phyloP scores from a whole-genome alignment of 140 eudicot species.

The Bidens hawaiensis region DNA sequence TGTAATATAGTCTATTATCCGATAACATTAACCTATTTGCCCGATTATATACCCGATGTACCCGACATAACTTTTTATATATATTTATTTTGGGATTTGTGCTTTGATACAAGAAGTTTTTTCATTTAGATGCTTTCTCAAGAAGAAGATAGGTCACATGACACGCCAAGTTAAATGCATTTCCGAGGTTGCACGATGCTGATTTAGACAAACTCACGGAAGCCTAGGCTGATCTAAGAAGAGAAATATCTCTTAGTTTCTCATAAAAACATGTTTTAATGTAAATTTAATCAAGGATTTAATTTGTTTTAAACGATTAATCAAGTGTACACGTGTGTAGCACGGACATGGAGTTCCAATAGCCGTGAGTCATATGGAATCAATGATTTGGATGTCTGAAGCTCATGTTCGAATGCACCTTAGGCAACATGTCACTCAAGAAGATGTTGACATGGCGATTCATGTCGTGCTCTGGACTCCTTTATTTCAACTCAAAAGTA shows the following conservation, averaged over 20 bases:
- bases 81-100: no score
- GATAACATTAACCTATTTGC: no score
- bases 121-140: constrained; percentile 72
- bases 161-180: constrained; percentile 85
- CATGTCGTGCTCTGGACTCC: constrained; percentile 84
- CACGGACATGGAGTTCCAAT: constrained; percentile 97
- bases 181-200: constrained; percentile 95
- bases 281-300: no score
- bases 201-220: constrained; percentile 74
- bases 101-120: no score
- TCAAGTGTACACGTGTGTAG: constrained; percentile 30
- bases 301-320: neutral
- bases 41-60: no score
- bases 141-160: constrained; percentile 90
- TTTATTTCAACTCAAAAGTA: no score
- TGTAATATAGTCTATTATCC: no score
- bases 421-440: constrained; percentile 82
- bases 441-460: constrained; percentile 98
- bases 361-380: constrained; percentile 95
- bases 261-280: no score
- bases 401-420: constrained; percentile 97
- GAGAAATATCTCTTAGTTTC: constrained; percentile 38
- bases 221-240: constrained; percentile 86
- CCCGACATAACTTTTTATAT: no score
- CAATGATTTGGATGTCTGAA: constrained; percentile 98